Base-by-base conservation (phyloP, 495 filamentous ascomycete species). In the Podospora pseudocomata region DNA sequence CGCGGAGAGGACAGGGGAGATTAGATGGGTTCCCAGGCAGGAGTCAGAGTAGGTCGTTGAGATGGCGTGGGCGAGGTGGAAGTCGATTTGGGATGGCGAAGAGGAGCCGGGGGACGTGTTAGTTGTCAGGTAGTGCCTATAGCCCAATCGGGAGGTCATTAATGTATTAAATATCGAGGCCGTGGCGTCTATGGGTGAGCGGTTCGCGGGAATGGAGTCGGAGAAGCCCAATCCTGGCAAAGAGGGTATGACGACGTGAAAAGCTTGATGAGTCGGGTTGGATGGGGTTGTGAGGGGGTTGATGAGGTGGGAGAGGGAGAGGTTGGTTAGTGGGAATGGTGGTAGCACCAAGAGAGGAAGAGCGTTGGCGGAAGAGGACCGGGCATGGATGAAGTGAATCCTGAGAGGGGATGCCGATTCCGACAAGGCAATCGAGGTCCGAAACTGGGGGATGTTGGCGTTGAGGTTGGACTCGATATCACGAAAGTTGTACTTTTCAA, bases 161-260 rank as follows among this genome's bases (percentile, higher is more conserved):
- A 94, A 81, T 3, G 81, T 83, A 74, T 93, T 80, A 64, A 87
- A 78, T 4, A 83, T 76, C 58, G 85, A 83, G 4, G 88, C 91
- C 30, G 92, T 89, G 20, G 77, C 67, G 9, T 72, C 57, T 27
- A 90, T 77, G 2, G 80, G 81, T 55, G 90, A 86, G 1, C 85
- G 83, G 75, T 54, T 49, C 53, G 85, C 83, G 20, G 83, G 82
- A 7, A 89, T 80, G 3, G 83, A 78, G 39, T 86, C 81, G 58
- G 85, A 88, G 77, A 93, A 93, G 54, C 88, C 91, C 68, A 91
- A 84, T 54, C 92, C 91, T 0, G 91, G 91, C 27, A 93, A 78
- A 11, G 88, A 90, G 3, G 91, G 90, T 7, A 85, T 87, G 15
- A 93, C 81, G 34, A 93, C 75, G 75, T 92, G 83, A 76, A 93